These are phyloP conservation scores for Mariannaea elegans DNA, from an alignment of 2,329 filamentous ascomycete species.

Conservation along the genomic window DNA sequence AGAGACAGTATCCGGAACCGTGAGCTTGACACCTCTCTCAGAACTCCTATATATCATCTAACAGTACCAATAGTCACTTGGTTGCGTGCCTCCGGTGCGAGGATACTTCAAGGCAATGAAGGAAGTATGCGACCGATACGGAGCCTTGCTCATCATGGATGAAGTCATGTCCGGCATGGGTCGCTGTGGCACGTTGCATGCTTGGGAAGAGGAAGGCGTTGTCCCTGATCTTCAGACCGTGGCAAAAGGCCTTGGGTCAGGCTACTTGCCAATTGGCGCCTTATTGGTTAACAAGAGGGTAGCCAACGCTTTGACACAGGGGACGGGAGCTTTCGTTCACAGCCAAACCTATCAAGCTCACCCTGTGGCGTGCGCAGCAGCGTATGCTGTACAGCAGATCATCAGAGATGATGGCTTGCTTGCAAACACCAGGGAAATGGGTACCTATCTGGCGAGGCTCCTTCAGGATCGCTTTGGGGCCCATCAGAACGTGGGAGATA, in stretches of 20 bases:
- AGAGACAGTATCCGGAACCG: constrained; percentile 33
- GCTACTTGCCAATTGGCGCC: constrained; percentile 28
- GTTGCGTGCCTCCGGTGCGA: constrained; percentile 22
- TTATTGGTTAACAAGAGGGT: constrained; percentile 23
- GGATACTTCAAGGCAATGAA: constrained; percentile 65
- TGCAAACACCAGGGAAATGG: constrained; percentile 18
- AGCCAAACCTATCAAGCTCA: constrained; percentile 64
- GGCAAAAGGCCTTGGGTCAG: constrained; percentile 68
- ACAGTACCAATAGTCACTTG: constrained; percentile 18
- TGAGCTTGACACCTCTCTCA: neutral
- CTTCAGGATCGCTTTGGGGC: constrained; percentile 14
- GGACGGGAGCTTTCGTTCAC: constrained; percentile 56
- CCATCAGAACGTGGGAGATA: constrained; percentile 30
- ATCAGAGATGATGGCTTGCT: constrained; percentile 29
- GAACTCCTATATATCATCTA: constrained; percentile 28
- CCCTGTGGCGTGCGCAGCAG: constrained; percentile 50
- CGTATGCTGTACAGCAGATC: constrained; percentile 46
- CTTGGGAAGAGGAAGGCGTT: constrained; percentile 67
- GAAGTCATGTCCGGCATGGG: constrained; percentile 77
- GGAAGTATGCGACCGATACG: constrained; percentile 62
- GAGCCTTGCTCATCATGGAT: constrained; percentile 63
- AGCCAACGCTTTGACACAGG: constrained; percentile 16
- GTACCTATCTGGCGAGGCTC: neutral
- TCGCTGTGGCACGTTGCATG: constrained; percentile 67
- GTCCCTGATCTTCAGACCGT: constrained; percentile 71